Evolutionary conservation across 495 filamentous ascomycete genomes (phyloP), one percentile per base, ranked within the genome.

Genomic region (Aspergillus avenaceus): DNA sequence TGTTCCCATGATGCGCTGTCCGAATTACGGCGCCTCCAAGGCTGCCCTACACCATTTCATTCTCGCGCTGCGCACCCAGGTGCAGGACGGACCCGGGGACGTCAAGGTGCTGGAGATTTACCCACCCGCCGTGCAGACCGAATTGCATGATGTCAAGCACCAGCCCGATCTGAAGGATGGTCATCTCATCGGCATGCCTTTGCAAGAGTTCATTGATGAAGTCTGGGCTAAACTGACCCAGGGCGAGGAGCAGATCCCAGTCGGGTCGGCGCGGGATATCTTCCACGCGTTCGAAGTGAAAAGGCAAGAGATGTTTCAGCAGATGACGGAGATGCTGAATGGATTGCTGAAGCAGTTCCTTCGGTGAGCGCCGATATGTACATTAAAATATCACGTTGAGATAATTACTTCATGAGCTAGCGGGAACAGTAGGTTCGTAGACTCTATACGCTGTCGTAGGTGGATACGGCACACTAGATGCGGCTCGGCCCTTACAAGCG

Each of bases 41-140:
- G 74, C 77, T 1, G 78, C 74, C 0, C 59, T 82, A 40, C 70
- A 75, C 47, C 57, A 70, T 36, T 81, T 76, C 59, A 63, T 75
- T 26, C 77, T 86, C 29, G 71, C 71, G 4, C 70, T 90, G 14
- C 80, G 85, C 4, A 75, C 80, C 38, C 85, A 90, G 67, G 59
- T 90, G 1, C 61, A 69, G 40, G 56, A 55, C 24, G 62, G 61
- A 5, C 58, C 56, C n/a, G 65, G 66, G 0, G 58, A 75, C 44
- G 67, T 87, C 32, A 74, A 74, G 45, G 75, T 88, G 11, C 53
- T 88, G 19, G 85, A 90, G 69, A 70, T 88, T 14, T 72, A 83
- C 46, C 85, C 85, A 9, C 84, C 86, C 4, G 79, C 82, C 2
- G 83, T 89, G 24, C 82, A 85, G 73, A 90, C 70, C 0, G 72